These are phyloP conservation scores for Colletotrichum tamarilloi DNA, from an alignment of 2,329 filamentous ascomycete species.

Conservation along the genomic window DNA sequence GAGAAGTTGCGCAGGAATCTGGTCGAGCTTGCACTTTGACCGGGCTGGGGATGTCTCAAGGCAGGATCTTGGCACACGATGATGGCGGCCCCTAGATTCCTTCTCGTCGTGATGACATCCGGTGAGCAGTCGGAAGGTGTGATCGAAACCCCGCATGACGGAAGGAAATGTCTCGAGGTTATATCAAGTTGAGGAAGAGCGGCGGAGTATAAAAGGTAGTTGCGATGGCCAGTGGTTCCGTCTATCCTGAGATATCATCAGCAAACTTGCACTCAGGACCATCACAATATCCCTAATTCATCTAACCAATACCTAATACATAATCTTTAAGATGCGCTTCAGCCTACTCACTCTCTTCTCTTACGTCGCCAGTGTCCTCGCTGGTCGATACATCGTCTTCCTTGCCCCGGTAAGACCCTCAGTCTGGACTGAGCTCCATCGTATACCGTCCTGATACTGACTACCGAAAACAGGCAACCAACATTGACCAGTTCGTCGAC, in stretches of 20 bases:
- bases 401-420: conserved; percentile 11
- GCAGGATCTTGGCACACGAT: not conserved
- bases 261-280: not conserved
- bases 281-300: not conserved
- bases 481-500: conserved; percentile 10
- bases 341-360: not conserved
- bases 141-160: not conserved
- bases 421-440: not conserved
- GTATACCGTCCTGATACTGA: not conserved
- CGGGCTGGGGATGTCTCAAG: not conserved
- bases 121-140: not conserved
- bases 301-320: not conserved
- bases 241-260: not conserved
- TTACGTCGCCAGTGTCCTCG: not conserved
- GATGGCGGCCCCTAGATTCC: not conserved
- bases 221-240: not conserved
- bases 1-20: not conserved
- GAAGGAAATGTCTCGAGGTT: not conserved
- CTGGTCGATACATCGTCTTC: conserved; percentile 16
- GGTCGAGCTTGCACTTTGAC: not conserved
- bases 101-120: not conserved
- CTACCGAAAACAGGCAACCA: not conserved
- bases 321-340: not conserved
- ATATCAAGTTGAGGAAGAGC: not conserved
- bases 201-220: not conserved